phyloP scores from a whole-genome alignment of 2,329 filamentous ascomycete species.

The Beauveria pseudobassiana region DNA sequence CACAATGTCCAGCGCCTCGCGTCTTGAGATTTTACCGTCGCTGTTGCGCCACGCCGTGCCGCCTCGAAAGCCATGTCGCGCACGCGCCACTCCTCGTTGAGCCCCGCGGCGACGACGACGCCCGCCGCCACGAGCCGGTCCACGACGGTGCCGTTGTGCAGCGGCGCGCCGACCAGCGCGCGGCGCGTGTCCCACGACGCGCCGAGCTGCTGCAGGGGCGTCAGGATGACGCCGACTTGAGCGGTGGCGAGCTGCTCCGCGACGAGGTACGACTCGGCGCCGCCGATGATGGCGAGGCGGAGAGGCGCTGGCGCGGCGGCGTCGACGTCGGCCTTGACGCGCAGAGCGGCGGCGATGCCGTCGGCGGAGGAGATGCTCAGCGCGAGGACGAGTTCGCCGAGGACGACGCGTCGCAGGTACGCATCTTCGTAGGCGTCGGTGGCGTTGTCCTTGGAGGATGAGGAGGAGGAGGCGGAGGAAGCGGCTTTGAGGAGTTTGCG shows the following conservation, averaged over 20 bases:
- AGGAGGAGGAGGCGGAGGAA: constrained; percentile 27
- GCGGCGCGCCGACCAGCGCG: constrained; percentile 54
- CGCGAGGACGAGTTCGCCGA: constrained; percentile 46
- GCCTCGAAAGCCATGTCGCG: constrained; percentile 53
- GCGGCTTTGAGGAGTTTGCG: constrained; percentile 47
- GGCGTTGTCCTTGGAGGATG: constrained; percentile 24
- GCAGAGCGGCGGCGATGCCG: constrained; percentile 51
- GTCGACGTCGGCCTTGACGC: constrained; percentile 51
- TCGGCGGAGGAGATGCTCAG: constrained; percentile 57
- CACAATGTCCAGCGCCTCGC: constrained; percentile 49
- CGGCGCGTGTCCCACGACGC: constrained; percentile 54
- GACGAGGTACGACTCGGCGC: constrained; percentile 54
- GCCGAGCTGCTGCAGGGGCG: constrained; percentile 49
- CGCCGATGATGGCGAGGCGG: constrained; percentile 52
- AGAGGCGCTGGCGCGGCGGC: constrained; percentile 24
- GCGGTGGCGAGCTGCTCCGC: constrained; percentile 50
- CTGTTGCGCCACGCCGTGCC: constrained; percentile 50
- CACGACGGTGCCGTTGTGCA: constrained; percentile 57
- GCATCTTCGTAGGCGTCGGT: constrained; percentile 37
- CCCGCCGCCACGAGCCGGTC: constrained; percentile 52
- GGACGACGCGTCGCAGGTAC: constrained; percentile 47
- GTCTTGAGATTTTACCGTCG: constrained; percentile 43
- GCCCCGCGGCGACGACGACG: constrained; percentile 49
- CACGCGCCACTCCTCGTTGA: constrained; percentile 55
- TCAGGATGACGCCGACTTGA: constrained; percentile 50